Base-by-base conservation (phyloP, 345 rosid species). In the Turnera subulata region DNA sequence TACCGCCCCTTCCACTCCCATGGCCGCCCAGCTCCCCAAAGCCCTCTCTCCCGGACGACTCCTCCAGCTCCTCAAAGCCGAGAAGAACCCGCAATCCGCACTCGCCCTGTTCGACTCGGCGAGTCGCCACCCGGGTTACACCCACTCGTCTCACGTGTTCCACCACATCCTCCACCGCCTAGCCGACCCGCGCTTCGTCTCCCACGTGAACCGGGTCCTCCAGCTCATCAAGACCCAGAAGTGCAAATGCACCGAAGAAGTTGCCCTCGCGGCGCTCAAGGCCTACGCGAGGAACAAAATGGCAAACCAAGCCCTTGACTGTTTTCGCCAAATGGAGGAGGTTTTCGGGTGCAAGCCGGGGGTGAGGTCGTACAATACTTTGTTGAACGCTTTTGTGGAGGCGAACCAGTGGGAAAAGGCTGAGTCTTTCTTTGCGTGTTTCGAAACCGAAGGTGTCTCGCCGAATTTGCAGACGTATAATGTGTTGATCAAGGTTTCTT, bases 131-230 rank as follows among this genome's bases (percentile, higher is more conserved):
- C 86, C 84, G 23, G 67, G 75, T 47, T 80, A 70, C 68, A 49
- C 70, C 25, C 91, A 76, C 76, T 89, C 97, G 11, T 46, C 80
- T 20, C 55, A 51, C 68, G 80, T 89, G 18, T 82, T 78, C 81
- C 97, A 78, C 75, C 86, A 80, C 73, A 75, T 93, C 65, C 91
- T 86, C 68, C 89, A 91, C 57, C 85, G 86, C 13, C 85, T 93
- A 58, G 53, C 77, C 56, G 80, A 67, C 46, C 60, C 80, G 39
- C 56, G 70, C 26, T 77, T 79, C 67, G 78, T 74, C 33, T 24
- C 19, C 4, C 89, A 83, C 39, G 71, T 89, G 4, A 55, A 49
- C 46, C 81, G 81, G 11, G 66, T 89, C 62, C 76, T 89, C 19
- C 81, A 83, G 24, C 80, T 86, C 48, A 75, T 89, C 40, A 66